Base-by-base conservation (phyloP, 2,329 filamentous ascomycete species). In the Ophiostoma tasmaniense region DNA sequence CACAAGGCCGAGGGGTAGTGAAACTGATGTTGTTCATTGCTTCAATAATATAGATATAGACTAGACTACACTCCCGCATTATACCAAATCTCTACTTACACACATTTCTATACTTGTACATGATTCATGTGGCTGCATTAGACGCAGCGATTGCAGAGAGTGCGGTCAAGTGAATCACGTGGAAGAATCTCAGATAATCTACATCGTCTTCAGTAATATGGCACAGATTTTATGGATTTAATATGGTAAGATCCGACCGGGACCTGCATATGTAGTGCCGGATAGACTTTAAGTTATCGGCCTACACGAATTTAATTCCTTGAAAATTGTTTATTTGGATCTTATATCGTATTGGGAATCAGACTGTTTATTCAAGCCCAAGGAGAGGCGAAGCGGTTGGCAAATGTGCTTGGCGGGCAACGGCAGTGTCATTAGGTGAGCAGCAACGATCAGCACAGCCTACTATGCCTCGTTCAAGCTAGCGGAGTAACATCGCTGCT, bases 1-100 rank as follows among this genome's bases (percentile, higher is more conserved):
- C 64, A 45, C 2, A 65, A 65, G 14, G 64, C 64, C 13, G 64
- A 65, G 35, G 64, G 64, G n/a, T 65, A 37, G 30, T 14, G 28
- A 25, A 11, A 2, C 6, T 14, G 0, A 1, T 25, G 7, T 20
- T 1, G 42, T 59, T 59, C 20, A 14, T 33, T 62, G 13, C 55
- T 62, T 20, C 20, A 10, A 61, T 30, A 2, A 17, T 1, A 22
- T 5, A 61, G 13, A 30, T 13, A 25, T 61, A 45, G 42, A 45
- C 17, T 61, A 45, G 42, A 45, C 42, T n/a, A 45, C 42, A 45
- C 17, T 7, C 20, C 39, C 42, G 42, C 17, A 45, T 45, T 45
- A 45, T 45, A 45, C 42, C 17, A 45, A 6, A 45, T 20, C 42
- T 45, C 42, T n/a, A 45, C 42, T 45, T 45, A 45, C 8, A 45